Base-by-base conservation (phyloP, 1,139 yeast species). In the Maudiozyma humilis region DNA sequence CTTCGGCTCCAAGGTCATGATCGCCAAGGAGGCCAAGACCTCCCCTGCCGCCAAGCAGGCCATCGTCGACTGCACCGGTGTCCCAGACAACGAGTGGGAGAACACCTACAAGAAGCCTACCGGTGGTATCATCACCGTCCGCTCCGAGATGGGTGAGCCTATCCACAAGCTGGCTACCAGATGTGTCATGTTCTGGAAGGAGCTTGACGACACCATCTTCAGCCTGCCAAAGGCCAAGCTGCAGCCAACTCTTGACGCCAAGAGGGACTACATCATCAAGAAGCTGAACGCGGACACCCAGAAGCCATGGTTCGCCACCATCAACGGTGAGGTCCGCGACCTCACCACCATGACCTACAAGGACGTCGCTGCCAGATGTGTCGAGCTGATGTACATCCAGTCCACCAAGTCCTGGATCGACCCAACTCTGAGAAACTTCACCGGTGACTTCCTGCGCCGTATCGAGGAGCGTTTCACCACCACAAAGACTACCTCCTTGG, bases 81-180 rank as follows among this genome's bases (percentile, higher is more conserved):
- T 87, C 48, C 73, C 80, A 27, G 97, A 91, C 65, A 61, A 67
- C 40, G 69, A 85, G 64, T 91, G 99, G 99, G 98, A 91, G 69
- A 75, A 76, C 60, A 86, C 97, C 42, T 91, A 91, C 73, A 85
- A 85, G 71, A 83, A 82, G 62, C 89, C 96, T 59, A 82, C 97
- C 50, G 98, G 98, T 70, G 98, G 98, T 68, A 79, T 93, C 53
- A 73, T 91, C 56, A 89, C 98, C 46, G 98, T 91, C 50, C 78
- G 85, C 64, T 89, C 97, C 29, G 99, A 91, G 74, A 91, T 91
- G 97, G 98, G 99, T 65, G 98, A 91, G 72, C 98, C 98, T 62
- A 91, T 91, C 63, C 99, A 91, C 71, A 91, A 91, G 73, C 78
- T 91, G 59, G 98, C 98, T 34, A 91, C 99, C 47, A 84, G 98